A percentile compares a stretch with the other conserved stretches of the same genome.
Conservation (phyloP, 148 eudicot genomes). For the Rhododendron molle region DNA sequence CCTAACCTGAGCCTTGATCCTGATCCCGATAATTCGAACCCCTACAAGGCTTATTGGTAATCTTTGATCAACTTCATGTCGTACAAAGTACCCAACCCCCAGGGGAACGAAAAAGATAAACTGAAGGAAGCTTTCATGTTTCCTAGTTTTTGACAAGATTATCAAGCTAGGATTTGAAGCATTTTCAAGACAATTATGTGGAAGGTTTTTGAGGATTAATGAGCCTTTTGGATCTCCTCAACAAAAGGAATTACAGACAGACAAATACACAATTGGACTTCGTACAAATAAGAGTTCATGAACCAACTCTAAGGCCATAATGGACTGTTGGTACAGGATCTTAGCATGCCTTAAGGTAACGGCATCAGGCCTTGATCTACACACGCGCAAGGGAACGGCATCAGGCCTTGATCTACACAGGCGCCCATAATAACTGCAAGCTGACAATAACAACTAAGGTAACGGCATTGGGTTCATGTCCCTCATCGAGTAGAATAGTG, state of each 20-base stretch:
- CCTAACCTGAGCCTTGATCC: too few species aligned
- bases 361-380: too few species aligned
- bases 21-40: too few species aligned
- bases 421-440: constrained; percentile 70
- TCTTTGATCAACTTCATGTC: too few species aligned
- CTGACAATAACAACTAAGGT: constrained; percentile 81
- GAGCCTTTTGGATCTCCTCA: background rate
- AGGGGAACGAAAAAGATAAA: background rate
- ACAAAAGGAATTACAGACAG: background rate
- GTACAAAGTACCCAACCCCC: background rate
- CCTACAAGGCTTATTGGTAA: too few species aligned
- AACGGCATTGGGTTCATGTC: constrained; percentile 60
- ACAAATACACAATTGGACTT: background rate
- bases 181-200: background rate
- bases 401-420: too few species aligned
- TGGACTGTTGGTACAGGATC: too few species aligned
- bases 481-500: constrained; percentile 57
- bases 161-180: background rate
- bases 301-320: too few species aligned
- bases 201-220: background rate
- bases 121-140: too few species aligned
- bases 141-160: too few species aligned
- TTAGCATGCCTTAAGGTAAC: too few species aligned
- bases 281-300: background rate
- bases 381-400: too few species aligned